Evolutionary conservation across 2,329 filamentous ascomycete species (phyloP), one percentile per base, ranked within the genome.

Genomic region (Xylariaceae sp.): DNA sequence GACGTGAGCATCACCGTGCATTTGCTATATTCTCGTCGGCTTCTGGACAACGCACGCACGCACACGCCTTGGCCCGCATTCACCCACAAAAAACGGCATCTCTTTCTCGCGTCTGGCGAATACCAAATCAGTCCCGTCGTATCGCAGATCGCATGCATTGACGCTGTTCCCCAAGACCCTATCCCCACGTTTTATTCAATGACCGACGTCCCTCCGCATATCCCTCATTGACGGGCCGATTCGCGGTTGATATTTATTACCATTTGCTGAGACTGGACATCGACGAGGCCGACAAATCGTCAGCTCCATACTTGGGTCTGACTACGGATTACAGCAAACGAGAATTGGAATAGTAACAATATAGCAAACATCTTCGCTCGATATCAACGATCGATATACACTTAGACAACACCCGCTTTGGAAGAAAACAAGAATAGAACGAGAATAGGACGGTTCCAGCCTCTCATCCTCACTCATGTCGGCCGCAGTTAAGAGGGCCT

Each of bases 401-500:
- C n/a, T 15, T 50, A 39, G 42, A 51, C 18, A 30, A 51, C 4
- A 18, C 37, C 11, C 53, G 18, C 50, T 45, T 45, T 51, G 30
- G 30, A 15, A 4, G 42, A 47, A 35, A 51, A 5, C 23, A 30
- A 30, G 23, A 51, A 35, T 6, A 11, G 11, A 35, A 13, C 5
- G 18, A 35, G 23, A 11, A 51, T 4, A 51, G 11, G 30, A 13
- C 23, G 15, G 23, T 49, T 35, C 13, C 18, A 35, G 37, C 11
- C 48, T 6, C 18, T 44, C 50, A 44, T 39, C 51, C 15, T 11
- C 15, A 49, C 62, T 66, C 51, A 74, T 74, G 73, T 74, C 73
- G 63, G 69, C 72, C 59, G 69, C 76, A 37, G 74, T 78, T 45
- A 79, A 79, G 65, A 67, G 85, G 70, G 87, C 87, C 60, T 89